Evolutionary conservation across 148 eudicot species (phyloP).

Genomic region (Salicornia ramosissima): DNA sequence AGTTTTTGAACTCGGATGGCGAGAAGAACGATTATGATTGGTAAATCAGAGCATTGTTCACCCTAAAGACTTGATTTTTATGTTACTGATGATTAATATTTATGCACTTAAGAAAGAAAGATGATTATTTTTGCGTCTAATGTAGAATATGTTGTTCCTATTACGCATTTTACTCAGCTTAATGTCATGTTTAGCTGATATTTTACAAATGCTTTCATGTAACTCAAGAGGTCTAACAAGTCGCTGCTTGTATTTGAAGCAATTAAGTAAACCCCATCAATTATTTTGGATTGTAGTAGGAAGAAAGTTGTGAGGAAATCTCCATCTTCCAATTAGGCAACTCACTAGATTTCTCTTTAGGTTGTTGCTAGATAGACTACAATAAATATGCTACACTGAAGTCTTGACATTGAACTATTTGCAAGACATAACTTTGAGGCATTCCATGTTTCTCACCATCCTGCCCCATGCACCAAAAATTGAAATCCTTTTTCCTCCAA

Average conservation of each 20-base stretch:
- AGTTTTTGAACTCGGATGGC: slow-evolving; percentile 76
- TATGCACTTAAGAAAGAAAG: neutral
- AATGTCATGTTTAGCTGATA: slow-evolving; percentile 7
- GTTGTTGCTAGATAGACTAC: neutral
- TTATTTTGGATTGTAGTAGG: neutral
- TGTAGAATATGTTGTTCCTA: neutral
- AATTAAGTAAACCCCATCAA: neutral
- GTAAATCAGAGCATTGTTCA: slow-evolving; percentile 33
- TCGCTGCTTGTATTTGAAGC: slow-evolving; percentile 12
- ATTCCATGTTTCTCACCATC: neutral
- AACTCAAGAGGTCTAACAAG: neutral
- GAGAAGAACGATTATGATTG: slow-evolving; percentile 95
- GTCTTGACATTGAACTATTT: neutral
- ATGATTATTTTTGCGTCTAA: neutral
- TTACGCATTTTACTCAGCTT: neutral
- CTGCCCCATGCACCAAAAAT: neutral
- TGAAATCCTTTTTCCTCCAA: neutral
- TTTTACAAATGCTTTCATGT: neutral
- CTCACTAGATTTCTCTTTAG: slow-evolving; percentile 1
- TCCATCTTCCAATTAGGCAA: neutral
- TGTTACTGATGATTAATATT: neutral
- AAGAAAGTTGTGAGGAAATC: neutral
- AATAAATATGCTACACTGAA: neutral
- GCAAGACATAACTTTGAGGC: neutral
- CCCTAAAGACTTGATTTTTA: slow-evolving; percentile 3